Evolutionary conservation across 2,329 filamentous ascomycete species (phyloP).

Genomic region (Fusarium anguioides): DNA sequence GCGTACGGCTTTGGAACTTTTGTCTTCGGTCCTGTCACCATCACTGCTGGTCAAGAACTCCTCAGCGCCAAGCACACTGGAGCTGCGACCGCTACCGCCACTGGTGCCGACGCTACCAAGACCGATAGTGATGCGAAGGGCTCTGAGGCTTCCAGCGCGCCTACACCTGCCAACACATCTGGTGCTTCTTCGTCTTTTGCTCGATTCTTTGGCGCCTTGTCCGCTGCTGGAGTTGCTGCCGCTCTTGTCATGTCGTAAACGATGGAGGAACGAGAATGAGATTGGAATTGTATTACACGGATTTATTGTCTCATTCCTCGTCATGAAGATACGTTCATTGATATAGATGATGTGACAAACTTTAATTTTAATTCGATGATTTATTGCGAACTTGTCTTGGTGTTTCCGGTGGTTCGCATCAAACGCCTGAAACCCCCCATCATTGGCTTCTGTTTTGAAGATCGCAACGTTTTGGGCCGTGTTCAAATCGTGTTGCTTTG

Average conservation of each 20-base stretch:
- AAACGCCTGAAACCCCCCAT: too few species aligned
- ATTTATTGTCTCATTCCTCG: neutral
- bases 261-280: neutral
- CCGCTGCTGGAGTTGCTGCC: neutral
- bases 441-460: too few species aligned
- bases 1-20: neutral
- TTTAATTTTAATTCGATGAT: too few species aligned
- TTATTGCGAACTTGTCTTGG: too few species aligned
- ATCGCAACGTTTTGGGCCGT: too few species aligned
- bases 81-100: neutral
- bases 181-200: neutral
- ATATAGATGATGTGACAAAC: neutral
- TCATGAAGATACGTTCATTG: neutral
- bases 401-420: too few species aligned
- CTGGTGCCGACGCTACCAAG: neutral
- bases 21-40: neutral
- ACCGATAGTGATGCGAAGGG: neutral
- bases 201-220: conserved; percentile 4
- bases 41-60: conserved; percentile 19
- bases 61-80: conserved; percentile 16
- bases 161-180: conserved; percentile 5
- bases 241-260: neutral
- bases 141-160: neutral
- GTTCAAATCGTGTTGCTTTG: too few species aligned
- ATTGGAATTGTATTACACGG: neutral